Evolutionary conservation across 2,329 filamentous ascomycete species (phyloP).

Genomic region (Apiospora sp.): DNA sequence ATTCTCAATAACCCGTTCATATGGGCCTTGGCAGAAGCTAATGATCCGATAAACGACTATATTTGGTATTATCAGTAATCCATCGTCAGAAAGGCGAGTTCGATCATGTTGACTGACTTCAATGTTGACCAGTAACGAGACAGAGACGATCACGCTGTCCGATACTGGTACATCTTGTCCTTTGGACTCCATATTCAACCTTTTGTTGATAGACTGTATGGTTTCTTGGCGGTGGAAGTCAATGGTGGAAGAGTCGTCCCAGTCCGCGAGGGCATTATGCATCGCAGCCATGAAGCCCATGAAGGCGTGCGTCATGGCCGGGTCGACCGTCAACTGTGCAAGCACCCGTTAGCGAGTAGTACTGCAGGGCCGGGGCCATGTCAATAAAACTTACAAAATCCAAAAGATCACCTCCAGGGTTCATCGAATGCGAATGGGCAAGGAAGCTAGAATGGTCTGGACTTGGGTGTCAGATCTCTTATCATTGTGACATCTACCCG

Average conservation of each 20-base stretch:
- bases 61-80: conserved; percentile 10
- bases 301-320: conserved; percentile 43
- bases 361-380: background rate
- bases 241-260: conserved; percentile 44
- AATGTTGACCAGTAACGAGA: conserved; percentile 44
- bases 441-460: conserved; percentile 44
- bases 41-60: conserved; percentile 42
- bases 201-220: conserved; percentile 43
- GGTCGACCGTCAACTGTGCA: conserved; percentile 41
- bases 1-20: conserved; percentile 44
- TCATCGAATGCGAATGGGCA: conserved; percentile 44
- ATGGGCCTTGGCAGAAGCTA: conserved; percentile 41
- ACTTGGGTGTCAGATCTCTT: background rate
- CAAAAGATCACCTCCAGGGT: conserved; percentile 42
- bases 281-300: conserved; percentile 45
- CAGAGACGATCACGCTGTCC: conserved; percentile 43
- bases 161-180: conserved; percentile 40
- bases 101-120: conserved; percentile 34
- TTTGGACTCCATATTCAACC: conserved; percentile 43
- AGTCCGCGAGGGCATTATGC: conserved; percentile 44
- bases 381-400: conserved; percentile 36
- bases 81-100: background rate
- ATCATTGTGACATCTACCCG: background rate
- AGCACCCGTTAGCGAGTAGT: conserved; percentile 20
- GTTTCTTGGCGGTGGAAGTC: conserved; percentile 45